Conservation (phyloP, 1,284 basidiomycete species). For the Cystobasidium slooffiae region DNA sequence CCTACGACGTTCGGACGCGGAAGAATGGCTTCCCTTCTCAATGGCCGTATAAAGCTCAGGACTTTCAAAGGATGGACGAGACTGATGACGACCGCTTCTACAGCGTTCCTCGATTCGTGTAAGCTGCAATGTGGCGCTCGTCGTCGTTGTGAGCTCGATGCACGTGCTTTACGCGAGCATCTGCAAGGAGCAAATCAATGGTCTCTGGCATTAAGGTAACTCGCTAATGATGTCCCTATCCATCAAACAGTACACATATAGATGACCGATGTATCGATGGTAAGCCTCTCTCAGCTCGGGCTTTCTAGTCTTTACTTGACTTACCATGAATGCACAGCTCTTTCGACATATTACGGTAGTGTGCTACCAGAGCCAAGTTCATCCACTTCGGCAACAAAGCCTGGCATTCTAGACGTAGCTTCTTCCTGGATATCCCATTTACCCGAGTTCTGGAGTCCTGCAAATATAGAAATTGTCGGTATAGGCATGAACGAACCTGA, state of each 20-base stretch:
- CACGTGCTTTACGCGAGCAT: too few species aligned
- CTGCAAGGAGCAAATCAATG: not conserved
- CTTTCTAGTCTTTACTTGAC: too few species aligned
- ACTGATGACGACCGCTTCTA: conserved; percentile 52
- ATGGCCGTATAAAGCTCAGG: conserved; percentile 50
- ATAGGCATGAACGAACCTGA: conserved; percentile 54
- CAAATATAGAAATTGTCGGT: conserved; percentile 50
- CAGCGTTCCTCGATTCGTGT: conserved; percentile 51
- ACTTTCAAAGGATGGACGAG: conserved; percentile 50
- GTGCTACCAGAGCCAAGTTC: conserved; percentile 45
- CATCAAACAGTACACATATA: conserved; percentile 22
- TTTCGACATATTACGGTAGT: conserved; percentile 49
- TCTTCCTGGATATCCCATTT: conserved; percentile 55
- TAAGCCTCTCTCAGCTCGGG: not conserved
- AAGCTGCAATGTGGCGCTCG: conserved; percentile 46
- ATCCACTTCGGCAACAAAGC: conserved; percentile 24
- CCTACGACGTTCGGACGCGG: conserved; percentile 43
- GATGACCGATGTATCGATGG: conserved; percentile 29
- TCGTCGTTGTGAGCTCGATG: conserved; percentile 48
- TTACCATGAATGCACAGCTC: not conserved
- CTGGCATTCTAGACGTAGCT: conserved; percentile 53
- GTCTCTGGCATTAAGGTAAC: not conserved
- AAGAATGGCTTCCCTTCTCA: conserved; percentile 50
- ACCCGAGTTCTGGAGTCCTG: conserved; percentile 45
- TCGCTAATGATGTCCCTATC: not conserved